Percentiles rank a stretch among this genome's conserved stretches.
These are phyloP conservation scores for Metschnikowia continentalis DNA, from an alignment of 805 yeast genomes.

Conservation along the genomic window DNA sequence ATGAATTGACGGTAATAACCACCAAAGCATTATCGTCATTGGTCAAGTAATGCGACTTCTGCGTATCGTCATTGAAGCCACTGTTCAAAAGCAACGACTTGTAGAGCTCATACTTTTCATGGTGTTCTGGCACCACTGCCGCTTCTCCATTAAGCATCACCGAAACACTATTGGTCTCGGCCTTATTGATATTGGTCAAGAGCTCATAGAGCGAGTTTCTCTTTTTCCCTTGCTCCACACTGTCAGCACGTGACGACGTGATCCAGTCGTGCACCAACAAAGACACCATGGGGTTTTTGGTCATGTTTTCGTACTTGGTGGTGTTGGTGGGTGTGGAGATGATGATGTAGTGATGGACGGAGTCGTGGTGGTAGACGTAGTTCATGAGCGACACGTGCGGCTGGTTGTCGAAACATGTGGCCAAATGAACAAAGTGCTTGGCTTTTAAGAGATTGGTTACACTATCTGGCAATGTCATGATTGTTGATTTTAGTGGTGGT, in stretches of 20 bases:
- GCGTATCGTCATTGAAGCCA: conserved; percentile 67
- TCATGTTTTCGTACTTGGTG: conserved; percentile 67
- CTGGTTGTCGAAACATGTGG: conserved; percentile 65
- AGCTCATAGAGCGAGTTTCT: conserved; percentile 42
- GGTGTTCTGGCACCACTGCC: conserved; percentile 39
- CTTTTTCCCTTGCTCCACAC: conserved; percentile 10
- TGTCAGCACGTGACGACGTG: conserved; percentile 44
- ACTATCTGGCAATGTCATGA: conserved; percentile 29
- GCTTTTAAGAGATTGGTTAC: conserved; percentile 46
- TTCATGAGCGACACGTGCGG: conserved; percentile 94
- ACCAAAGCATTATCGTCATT: conserved; percentile 61
- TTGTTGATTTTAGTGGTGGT: not conserved
- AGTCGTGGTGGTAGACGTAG: conserved; percentile 57
- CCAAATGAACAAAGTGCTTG: conserved; percentile 76
- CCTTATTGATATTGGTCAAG: conserved; percentile 72
- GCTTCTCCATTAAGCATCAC: conserved; percentile 80
- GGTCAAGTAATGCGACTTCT: conserved; percentile 43
- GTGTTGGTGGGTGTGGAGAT: conserved; percentile 71
- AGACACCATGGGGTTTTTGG: conserved; percentile 71
- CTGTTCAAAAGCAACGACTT: conserved; percentile 56
- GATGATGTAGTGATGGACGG: conserved; percentile 50
- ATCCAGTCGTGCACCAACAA: conserved; percentile 90
- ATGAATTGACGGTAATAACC: conserved; percentile 58
- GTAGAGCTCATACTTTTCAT: conserved; percentile 55
- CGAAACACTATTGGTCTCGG: conserved; percentile 68